Conservation (phyloP, 106 monocot genomes). For the Vanilla planifolia region DNA sequence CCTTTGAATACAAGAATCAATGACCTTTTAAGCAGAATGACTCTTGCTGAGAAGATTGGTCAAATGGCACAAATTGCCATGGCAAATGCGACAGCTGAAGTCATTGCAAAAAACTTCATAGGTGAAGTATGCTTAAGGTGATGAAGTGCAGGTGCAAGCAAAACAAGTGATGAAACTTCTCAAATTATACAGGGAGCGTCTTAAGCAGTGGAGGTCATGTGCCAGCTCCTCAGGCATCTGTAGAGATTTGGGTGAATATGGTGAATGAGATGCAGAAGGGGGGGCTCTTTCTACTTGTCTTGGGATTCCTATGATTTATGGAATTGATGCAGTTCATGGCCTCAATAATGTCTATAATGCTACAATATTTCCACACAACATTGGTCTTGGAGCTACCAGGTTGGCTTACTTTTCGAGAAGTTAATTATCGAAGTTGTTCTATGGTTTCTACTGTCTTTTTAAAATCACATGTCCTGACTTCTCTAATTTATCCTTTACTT, state of each 20-base stretch:
- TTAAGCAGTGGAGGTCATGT: slow-evolving; percentile 62
- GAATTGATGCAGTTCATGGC: slow-evolving; percentile 63
- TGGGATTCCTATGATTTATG: slow-evolving; percentile 73
- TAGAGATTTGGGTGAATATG: slow-evolving; percentile 37
- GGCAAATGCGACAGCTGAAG: slow-evolving; percentile 20
- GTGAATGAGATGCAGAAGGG: slow-evolving; percentile 52
- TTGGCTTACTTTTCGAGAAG: slow-evolving; percentile 8
- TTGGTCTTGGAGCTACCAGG: slow-evolving; percentile 82
- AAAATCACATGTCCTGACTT: too few species aligned
- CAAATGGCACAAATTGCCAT: slow-evolving; percentile 52
- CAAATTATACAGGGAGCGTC: slow-evolving; percentile 39
- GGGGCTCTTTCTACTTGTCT: slow-evolving; percentile 45
- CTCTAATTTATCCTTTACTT: too few species aligned
- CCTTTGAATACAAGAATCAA: slow-evolving; percentile 18
- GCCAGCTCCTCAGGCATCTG: slow-evolving; percentile 36
- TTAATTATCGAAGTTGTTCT: too few species aligned
- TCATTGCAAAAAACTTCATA: slow-evolving; percentile 33
- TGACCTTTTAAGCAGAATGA: slow-evolving; percentile 42
- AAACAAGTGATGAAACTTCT: neutral
- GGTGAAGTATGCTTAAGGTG: slow-evolving; percentile 8
- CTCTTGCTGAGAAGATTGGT: slow-evolving; percentile 46
- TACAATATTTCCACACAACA: slow-evolving; percentile 78
- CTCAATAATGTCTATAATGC: slow-evolving; percentile 51
- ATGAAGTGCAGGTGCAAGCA: neutral
- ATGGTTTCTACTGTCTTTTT: too few species aligned